These are phyloP conservation scores for Mycothermus thermophilus DNA, from an alignment of 495 filamentous ascomycete species.

Conservation along the genomic window DNA sequence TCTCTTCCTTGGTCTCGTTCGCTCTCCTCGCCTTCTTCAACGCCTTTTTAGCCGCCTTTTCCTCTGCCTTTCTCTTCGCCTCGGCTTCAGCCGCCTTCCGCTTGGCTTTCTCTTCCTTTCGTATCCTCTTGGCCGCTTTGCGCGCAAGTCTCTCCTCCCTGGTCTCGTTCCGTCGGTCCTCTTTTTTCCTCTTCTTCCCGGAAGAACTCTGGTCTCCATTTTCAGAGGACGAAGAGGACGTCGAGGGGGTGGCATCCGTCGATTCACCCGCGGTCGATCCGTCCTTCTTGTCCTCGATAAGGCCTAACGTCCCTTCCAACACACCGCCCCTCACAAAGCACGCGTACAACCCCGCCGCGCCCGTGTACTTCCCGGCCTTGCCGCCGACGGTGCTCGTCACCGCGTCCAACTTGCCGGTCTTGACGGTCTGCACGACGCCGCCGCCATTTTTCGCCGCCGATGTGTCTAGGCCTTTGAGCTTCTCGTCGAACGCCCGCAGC, in stretches of 20 bases:
- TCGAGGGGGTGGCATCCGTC: conserved; percentile 7
- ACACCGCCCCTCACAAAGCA: conserved; percentile 66
- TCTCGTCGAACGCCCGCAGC: conserved; percentile 67
- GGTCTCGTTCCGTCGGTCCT: too few species aligned
- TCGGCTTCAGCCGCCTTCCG: conserved; percentile 1
- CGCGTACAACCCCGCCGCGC: conserved; percentile 54
- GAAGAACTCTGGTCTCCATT: conserved; percentile 5
- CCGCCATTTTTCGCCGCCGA: too few species aligned
- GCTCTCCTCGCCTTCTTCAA: conserved; percentile 12
- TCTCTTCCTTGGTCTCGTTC: conserved; percentile 25
- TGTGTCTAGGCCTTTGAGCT: conserved; percentile 55
- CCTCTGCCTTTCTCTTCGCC: conserved; percentile 6
- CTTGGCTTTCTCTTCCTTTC: conserved; percentile 15
- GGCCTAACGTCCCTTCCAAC: conserved; percentile 60
- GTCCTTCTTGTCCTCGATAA: neutral
- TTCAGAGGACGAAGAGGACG: conserved; percentile 4
- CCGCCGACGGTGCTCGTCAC: conserved; percentile 26
- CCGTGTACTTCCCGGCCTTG: conserved; percentile 28
- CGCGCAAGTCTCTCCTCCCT: conserved; percentile 25
- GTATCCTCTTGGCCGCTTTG: conserved; percentile 20
- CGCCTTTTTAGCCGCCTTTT: conserved; percentile 1
- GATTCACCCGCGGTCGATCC: conserved; percentile 6
- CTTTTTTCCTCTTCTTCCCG: conserved; percentile 7
- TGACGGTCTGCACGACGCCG: conserved; percentile 37
- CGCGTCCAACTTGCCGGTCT: conserved; percentile 38